Conservation (phyloP, 176 grass and related monocot species). For the Dendrocalamus sinicus region DNA sequence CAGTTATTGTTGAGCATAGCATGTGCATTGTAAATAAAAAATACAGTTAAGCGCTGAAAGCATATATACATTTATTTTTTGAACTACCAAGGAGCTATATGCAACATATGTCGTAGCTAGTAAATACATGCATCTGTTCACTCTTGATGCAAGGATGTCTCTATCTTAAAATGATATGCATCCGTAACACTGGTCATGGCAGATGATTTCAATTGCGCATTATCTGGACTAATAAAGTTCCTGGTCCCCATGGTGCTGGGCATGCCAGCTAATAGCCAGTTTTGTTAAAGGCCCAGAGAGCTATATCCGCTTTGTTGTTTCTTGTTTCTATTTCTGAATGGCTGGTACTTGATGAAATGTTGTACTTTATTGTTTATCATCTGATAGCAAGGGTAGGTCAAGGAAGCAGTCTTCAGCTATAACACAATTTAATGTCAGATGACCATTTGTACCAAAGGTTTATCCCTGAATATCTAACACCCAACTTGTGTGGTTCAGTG, state of each 20-base stretch:
- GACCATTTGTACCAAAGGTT: background rate
- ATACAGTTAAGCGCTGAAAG: background rate
- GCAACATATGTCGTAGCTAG: background rate
- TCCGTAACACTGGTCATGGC: background rate
- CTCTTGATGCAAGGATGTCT: background rate
- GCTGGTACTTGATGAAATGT: constrained; percentile 6
- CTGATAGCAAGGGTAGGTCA: constrained; percentile 24
- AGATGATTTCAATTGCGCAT: constrained; percentile 2
- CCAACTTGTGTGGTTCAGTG: constrained; percentile 57
- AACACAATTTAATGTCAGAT: constrained; percentile 24
- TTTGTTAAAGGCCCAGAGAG: constrained; percentile 10
- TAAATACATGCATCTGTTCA: background rate
- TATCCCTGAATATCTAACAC: constrained; percentile 37
- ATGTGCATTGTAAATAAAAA: constrained; percentile 8
- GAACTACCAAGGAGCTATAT: background rate
- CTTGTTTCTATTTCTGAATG: constrained; percentile 35
- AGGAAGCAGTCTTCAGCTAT: constrained; percentile 3
- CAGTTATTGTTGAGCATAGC: background rate
- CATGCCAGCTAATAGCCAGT: constrained; percentile 7
- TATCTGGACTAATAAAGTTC: constrained; percentile 21
- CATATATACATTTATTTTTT: background rate
- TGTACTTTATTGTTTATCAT: background rate
- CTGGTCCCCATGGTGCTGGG: background rate
- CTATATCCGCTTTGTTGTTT: constrained; percentile 23
- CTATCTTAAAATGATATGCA: constrained; percentile 7